A percentile compares a stretch with the other conserved stretches of the same genome.
Evolutionary conservation across 768 basidiomycete species (phyloP).

Genomic region (Kwoniella botswanensis): DNA sequence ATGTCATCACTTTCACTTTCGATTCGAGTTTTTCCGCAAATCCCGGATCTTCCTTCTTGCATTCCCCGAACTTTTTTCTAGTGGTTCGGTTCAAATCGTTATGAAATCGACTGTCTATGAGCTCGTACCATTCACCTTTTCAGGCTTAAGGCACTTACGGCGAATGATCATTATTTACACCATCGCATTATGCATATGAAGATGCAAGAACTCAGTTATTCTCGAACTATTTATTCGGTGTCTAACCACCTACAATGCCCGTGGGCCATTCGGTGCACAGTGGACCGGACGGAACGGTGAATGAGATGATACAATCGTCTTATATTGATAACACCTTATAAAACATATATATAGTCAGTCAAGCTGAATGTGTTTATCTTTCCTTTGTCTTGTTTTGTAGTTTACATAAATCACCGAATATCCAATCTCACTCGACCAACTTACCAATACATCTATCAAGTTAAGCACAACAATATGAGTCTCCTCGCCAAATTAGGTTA

Average conservation of each 20-base stretch:
- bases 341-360: neutral
- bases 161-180: neutral
- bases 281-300: neutral
- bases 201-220: no score
- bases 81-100: neutral
- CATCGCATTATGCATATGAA: neutral
- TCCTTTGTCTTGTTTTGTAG: neutral
- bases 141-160: neutral
- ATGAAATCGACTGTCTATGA: neutral
- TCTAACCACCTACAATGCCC: neutral
- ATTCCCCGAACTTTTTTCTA: neutral
- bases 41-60: neutral
- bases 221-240: neutral
- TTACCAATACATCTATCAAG: no score
- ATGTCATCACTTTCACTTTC: neutral
- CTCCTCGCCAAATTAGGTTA: conserved; percentile 44
- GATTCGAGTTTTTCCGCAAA: neutral
- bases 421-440: no score
- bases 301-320: neutral
- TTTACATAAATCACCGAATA: neutral
- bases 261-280: neutral
- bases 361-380: neutral
- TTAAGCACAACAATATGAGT: no score
- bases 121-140: no score
- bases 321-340: neutral